phyloP scores from a whole-genome alignment of 2,329 filamentous ascomycete species.

The Eurotiales sp. region DNA sequence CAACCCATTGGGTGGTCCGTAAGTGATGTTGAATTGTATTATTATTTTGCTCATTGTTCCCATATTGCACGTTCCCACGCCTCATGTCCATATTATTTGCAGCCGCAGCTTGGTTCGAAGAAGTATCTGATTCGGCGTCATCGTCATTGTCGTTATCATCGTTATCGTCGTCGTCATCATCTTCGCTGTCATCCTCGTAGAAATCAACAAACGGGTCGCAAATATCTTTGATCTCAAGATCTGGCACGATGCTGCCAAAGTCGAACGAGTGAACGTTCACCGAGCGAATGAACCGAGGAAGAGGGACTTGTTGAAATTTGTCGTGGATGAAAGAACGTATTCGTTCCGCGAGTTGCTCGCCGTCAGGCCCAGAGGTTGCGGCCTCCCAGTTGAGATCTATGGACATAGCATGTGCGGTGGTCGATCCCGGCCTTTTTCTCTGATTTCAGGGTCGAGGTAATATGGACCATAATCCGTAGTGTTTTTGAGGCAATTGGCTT shows the following conservation, averaged over 20 bases:
- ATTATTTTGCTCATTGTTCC: conserved; percentile 10
- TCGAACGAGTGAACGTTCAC: conserved; percentile 93
- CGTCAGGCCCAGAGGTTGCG: conserved; percentile 84
- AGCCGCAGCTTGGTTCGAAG: conserved; percentile 26
- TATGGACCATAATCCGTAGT: too few species aligned
- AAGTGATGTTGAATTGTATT: conserved; percentile 25
- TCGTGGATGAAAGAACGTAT: conserved; percentile 94
- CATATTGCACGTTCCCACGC: not conserved
- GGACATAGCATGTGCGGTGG: conserved; percentile 64
- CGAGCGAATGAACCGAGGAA: conserved; percentile 94
- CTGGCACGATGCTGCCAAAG: conserved; percentile 78
- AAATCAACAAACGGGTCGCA: conserved; percentile 94
- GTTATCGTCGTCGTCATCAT: conserved; percentile 4
- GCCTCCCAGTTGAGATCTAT: conserved; percentile 97
- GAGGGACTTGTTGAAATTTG: conserved; percentile 85
- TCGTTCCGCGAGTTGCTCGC: conserved; percentile 73
- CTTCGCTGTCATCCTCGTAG: conserved; percentile 70
- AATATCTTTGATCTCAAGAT: conserved; percentile 92
- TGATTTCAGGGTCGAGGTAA: too few species aligned
- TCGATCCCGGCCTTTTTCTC: not conserved
- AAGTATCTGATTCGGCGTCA: conserved; percentile 46
- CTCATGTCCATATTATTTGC: conserved; percentile 13
- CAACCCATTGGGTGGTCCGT: conserved; percentile 25
- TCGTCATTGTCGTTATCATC: not conserved
- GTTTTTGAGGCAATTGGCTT: too few species aligned